Conservation (phyloP, 208 protist species). For the Leishmania amazonensis region DNA sequence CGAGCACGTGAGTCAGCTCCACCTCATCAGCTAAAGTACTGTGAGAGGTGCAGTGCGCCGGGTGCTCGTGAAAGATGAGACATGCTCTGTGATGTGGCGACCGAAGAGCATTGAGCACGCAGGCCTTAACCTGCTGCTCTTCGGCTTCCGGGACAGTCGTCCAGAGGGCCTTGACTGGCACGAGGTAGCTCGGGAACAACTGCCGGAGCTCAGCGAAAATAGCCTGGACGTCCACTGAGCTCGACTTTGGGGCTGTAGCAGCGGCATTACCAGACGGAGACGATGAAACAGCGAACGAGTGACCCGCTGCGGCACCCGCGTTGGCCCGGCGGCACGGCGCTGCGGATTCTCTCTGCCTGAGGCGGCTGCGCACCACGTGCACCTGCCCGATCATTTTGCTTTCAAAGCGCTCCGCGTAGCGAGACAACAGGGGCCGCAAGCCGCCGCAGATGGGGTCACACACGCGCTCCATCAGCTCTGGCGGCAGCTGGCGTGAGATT, state of each 20-base stretch:
- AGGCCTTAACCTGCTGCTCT: slow-evolving; percentile 1
- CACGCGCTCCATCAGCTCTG: slow-evolving; percentile 58
- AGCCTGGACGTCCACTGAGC: background rate
- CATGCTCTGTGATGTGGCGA: background rate
- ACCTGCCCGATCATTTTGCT: slow-evolving; percentile 26
- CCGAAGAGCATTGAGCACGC: slow-evolving; percentile 16
- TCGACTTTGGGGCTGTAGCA: background rate
- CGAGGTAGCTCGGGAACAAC: slow-evolving; percentile 62
- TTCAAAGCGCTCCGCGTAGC: slow-evolving; percentile 25
- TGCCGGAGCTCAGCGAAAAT: slow-evolving; percentile 21
- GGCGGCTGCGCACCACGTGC: slow-evolving; percentile 15
- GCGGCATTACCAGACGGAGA: background rate
- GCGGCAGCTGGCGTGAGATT: slow-evolving; percentile 46
- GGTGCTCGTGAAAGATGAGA: slow-evolving; percentile 21
- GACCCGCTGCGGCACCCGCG: background rate
- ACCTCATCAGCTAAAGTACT: background rate
- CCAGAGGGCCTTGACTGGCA: slow-evolving; percentile 56
- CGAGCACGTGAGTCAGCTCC: background rate
- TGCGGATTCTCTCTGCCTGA: background rate
- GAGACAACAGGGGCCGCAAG: slow-evolving; percentile 19
- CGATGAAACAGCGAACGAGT: background rate
- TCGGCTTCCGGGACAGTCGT: slow-evolving; percentile 16
- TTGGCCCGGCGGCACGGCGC: background rate
- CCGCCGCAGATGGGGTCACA: slow-evolving; percentile 12
- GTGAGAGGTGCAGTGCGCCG: slow-evolving; percentile 6